Conservation (phyloP, 2,329 filamentous ascomycete genomes). For the Colletotrichum sublineola region DNA sequence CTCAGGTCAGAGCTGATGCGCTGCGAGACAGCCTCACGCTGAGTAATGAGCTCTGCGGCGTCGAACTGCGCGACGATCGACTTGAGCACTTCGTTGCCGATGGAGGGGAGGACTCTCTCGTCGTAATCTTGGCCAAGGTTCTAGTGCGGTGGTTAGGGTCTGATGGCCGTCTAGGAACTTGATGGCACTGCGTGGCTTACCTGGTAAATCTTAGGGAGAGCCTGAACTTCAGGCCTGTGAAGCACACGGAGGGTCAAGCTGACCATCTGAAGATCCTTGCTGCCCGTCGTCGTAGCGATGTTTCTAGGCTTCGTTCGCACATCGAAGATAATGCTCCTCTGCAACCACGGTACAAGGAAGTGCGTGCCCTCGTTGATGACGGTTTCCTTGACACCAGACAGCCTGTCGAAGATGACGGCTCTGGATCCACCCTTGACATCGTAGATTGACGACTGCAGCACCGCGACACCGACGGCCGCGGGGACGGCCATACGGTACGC, state of each 20-base stretch:
- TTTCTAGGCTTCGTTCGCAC: slow-evolving; percentile 97
- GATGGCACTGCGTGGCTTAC: slow-evolving; percentile 61
- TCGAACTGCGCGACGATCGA: slow-evolving; percentile 99
- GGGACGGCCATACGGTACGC: slow-evolving; percentile 81
- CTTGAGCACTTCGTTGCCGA: slow-evolving; percentile 99
- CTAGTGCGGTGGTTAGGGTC: slow-evolving; percentile 61
- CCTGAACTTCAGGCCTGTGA: slow-evolving; percentile 92
- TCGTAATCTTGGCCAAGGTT: slow-evolving; percentile 98
- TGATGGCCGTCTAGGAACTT: not conserved
- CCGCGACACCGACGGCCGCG: slow-evolving; percentile 73
- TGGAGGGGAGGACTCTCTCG: slow-evolving; percentile 96
- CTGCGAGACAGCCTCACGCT: slow-evolving; percentile 96
- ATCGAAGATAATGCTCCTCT: slow-evolving; percentile 94
- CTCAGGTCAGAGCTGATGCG: slow-evolving; percentile 93
- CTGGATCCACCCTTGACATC: slow-evolving; percentile 95
- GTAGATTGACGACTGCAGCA: slow-evolving; percentile 88
- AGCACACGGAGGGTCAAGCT: slow-evolving; percentile 96
- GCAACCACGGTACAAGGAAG: slow-evolving; percentile 95
- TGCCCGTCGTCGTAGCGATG: slow-evolving; percentile 96
- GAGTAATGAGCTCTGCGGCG: slow-evolving; percentile 97
- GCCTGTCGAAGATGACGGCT: slow-evolving; percentile 97
- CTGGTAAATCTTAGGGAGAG: slow-evolving; percentile 98
- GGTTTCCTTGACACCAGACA: slow-evolving; percentile 91
- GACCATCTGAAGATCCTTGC: slow-evolving; percentile 99
- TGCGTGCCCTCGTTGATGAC: slow-evolving; percentile 98